Evolutionary conservation across 1,284 basidiomycete genomes (phyloP).

Genomic region (Volvariella volvacea): DNA sequence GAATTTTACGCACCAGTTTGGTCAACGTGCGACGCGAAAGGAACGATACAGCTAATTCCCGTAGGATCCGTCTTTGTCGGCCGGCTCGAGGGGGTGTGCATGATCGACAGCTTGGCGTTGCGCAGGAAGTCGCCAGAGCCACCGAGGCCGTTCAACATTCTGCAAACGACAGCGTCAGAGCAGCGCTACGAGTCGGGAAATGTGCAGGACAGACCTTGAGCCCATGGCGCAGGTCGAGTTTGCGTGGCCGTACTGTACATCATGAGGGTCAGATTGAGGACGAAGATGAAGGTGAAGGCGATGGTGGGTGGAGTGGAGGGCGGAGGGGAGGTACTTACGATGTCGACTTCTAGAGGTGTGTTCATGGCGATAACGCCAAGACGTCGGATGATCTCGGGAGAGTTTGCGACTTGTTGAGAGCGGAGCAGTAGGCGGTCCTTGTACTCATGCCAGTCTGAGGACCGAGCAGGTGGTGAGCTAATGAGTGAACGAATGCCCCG

Average conservation of each 20-base stretch:
- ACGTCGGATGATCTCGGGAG: slow-evolving; percentile 43
- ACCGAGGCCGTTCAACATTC: slow-evolving; percentile 47
- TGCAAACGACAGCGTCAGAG: slow-evolving; percentile 1
- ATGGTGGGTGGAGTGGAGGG: neutral
- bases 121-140: slow-evolving; percentile 45
- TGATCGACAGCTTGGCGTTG: slow-evolving; percentile 44
- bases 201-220: slow-evolving; percentile 18
- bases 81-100: slow-evolving; percentile 46
- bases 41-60: slow-evolving; percentile 45
- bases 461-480: neutral
- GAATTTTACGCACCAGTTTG: slow-evolving; percentile 30
- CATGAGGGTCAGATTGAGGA: neutral
- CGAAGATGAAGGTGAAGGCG: neutral
- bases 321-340: slow-evolving; percentile 22
- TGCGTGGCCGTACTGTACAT: slow-evolving; percentile 41
- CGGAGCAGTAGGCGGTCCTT: slow-evolving; percentile 42
- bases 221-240: slow-evolving; percentile 44
- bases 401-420: slow-evolving; percentile 49
- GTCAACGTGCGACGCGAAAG: slow-evolving; percentile 43
- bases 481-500: neutral
- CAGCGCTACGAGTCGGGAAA: neutral
- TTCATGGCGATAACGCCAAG: slow-evolving; percentile 49
- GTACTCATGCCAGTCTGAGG: slow-evolving; percentile 39
- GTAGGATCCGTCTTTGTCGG: slow-evolving; percentile 42
- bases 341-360: slow-evolving; percentile 45